phyloP scores from a whole-genome alignment of 2,329 filamentous ascomycete species.

The Cytospora leucostoma region DNA sequence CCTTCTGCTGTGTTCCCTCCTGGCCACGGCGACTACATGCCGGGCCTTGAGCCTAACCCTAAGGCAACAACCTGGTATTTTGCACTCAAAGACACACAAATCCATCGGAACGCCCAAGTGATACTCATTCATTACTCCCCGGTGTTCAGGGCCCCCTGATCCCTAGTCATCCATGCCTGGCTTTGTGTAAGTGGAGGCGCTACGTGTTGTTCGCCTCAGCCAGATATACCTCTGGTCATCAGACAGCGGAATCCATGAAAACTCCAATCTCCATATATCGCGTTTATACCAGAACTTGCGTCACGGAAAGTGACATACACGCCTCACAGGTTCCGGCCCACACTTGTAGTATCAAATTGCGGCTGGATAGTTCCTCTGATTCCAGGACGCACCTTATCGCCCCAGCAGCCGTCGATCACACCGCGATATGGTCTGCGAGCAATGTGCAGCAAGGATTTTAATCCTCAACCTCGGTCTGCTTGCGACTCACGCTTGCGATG shows the following conservation, averaged over 20 bases:
- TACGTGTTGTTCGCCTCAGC: neutral
- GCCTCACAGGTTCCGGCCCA: neutral
- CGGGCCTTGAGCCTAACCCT: neutral
- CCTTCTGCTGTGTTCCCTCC: neutral
- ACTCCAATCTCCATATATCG: neutral
- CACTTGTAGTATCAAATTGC: neutral
- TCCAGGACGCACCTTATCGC: neutral
- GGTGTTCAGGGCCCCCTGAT: neutral
- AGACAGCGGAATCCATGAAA: neutral
- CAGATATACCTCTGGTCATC: neutral
- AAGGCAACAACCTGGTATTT: neutral
- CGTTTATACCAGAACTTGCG: neutral
- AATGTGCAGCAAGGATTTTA: neutral
- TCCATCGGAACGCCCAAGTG: neutral
- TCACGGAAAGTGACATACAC: neutral
- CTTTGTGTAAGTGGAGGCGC: neutral
- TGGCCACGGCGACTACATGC: neutral
- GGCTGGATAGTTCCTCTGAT: neutral
- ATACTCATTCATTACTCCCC: slow-evolving; percentile 11
- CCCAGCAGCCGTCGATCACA: neutral
- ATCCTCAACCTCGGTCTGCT: slow-evolving; percentile 14
- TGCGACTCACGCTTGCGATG: slow-evolving; percentile 27
- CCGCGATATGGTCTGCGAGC: neutral
- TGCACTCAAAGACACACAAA: neutral
- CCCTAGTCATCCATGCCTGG: neutral